Base-by-base conservation (phyloP, 1,139 yeast genomes). In the Candida dubliniensis region DNA sequence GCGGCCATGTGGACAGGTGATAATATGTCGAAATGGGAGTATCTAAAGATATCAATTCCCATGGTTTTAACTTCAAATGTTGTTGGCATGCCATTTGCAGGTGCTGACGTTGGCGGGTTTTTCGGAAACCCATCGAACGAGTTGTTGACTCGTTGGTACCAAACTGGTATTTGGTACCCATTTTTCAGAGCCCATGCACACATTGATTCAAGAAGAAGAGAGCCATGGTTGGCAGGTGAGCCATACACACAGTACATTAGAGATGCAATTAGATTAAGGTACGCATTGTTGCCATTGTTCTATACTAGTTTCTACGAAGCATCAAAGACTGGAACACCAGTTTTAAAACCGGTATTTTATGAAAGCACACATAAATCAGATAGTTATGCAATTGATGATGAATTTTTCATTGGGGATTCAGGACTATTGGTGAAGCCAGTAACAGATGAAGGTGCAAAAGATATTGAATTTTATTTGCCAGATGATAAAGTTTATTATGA, bases 1-100 rank as follows among this genome's bases (percentile, higher is more conserved):
- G 85, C 95, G 0, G 96, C 98, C 0, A 84, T 87, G 81, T 95
- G 99, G 99, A 89, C 96, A 0, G 99, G 99, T 36, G 99, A 93
- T 63, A 93, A 91, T 62, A 84, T 80, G 79, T 88, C 97, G 8
- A 84, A 78, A 53, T 95, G 99, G 99, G 95, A 85, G 51, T 86
- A 89, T 56, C 73, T 93, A 50, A 76, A 78, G 54, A 74, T 81
- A 7, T 87, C 96, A 0, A 77, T 90, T 31, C 97, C 98, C 7
- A 91, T 90, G 96, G 66, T 89, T 23, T 69, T 93, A 47, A 87
- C 95, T 3, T 78, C 84, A 50, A 90, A 91, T 40, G 70, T 88
- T 34, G 87, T 81, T 1, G 96, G 96, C 5, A 84, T 84, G 84
- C 96, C 97, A 31, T 91, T 91, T 66, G 79, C 87, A 3, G 99